These are phyloP conservation scores for Aphanoascus verrucosus DNA, from an alignment of 2,329 filamentous ascomycete genomes.

Conservation along the genomic window DNA sequence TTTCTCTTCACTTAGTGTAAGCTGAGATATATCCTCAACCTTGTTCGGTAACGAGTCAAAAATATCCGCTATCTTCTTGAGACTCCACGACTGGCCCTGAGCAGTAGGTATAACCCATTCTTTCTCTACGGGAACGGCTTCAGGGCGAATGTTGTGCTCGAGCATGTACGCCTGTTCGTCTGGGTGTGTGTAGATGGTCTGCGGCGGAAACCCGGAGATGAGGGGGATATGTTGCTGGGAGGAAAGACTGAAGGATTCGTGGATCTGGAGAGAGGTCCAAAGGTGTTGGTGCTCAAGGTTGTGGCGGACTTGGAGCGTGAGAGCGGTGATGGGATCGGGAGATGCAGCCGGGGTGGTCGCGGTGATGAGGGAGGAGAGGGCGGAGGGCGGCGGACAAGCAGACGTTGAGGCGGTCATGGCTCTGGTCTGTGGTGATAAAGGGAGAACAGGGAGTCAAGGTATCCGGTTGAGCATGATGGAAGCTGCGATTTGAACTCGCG, in stretches of 20 bases:
- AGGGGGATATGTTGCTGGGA: conserved; percentile 37
- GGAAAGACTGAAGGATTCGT: conserved; percentile 28
- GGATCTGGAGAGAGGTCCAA: conserved; percentile 48
- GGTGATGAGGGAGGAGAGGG: conserved; percentile 34
- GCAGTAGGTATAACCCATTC: conserved; percentile 52
- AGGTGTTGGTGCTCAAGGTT: conserved; percentile 54
- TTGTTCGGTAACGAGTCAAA: conserved; percentile 43
- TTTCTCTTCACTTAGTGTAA: conserved; percentile 16
- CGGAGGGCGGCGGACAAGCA: conserved; percentile 22
- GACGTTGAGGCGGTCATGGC: neutral
- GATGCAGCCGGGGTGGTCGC: conserved; percentile 19
- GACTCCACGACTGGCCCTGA: conserved; percentile 49
- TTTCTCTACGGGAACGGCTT: conserved; percentile 40
- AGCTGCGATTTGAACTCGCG: neutral
- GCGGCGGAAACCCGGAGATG: conserved; percentile 51
- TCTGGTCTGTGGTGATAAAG: neutral
- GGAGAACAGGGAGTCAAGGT: neutral
- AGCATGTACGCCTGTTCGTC: conserved; percentile 54
- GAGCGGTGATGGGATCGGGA: conserved; percentile 29
- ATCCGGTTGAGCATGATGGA: neutral
- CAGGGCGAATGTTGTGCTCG: conserved; percentile 38
- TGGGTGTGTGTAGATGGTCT: conserved; percentile 52
- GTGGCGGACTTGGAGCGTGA: conserved; percentile 50
- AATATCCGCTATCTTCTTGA: conserved; percentile 44
- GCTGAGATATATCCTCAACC: conserved; percentile 17